Evolutionary conservation across 139 green algal genomes (phyloP), one percentile per base, ranked within the genome.

Genomic region (Asterochloris sp.): DNA sequence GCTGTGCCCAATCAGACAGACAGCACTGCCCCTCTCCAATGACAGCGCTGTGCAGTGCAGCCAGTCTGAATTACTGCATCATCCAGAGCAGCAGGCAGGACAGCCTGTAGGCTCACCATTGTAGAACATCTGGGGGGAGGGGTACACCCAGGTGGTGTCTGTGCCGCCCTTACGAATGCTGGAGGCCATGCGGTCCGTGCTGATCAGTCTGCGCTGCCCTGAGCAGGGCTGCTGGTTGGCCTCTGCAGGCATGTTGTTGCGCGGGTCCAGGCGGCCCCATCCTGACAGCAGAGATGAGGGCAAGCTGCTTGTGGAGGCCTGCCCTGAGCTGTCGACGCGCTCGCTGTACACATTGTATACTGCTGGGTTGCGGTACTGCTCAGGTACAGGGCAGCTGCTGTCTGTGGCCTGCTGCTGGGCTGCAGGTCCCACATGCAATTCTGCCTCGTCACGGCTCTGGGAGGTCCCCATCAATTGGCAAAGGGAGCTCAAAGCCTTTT

Each of bases 101-200:
- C 19, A 71, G 9, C 82, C 47, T 78, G 61, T 0, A 62, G 14
- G 66, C 88, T 69, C 83, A 96, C 93, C 93, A 85, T 99, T 99
- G 88, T 95, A 99, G 64, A 99, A 98, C 96, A 99, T 99, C 83
- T 98, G 95, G 12, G 96, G 94, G 24, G 94, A 98, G 12, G 96
- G 96, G 79, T 98, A 99, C 0, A 90, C 47, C 96, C 96, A 99
- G 1, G 92, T 97, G 27, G 38, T 76, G 0, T 90, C 83, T 28
- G 94, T 96, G 61, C 95, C 95, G 61, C 94, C 92, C 83, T 99
- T 99, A 26, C 95, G 95, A 71, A 99, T 99, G 61, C 73, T 97
- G 21, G 89, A 95, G 11, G 78, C 47, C 9, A 93, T 77, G 10
- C 96, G 84, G 1, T 94, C 86, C 0, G 89, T 95, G 60, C 94